Evolutionary conservation across 257 asterid genomes (phyloP), one percentile per base, ranked within the genome.

Genomic region (Nicotiana sylvestris): DNA sequence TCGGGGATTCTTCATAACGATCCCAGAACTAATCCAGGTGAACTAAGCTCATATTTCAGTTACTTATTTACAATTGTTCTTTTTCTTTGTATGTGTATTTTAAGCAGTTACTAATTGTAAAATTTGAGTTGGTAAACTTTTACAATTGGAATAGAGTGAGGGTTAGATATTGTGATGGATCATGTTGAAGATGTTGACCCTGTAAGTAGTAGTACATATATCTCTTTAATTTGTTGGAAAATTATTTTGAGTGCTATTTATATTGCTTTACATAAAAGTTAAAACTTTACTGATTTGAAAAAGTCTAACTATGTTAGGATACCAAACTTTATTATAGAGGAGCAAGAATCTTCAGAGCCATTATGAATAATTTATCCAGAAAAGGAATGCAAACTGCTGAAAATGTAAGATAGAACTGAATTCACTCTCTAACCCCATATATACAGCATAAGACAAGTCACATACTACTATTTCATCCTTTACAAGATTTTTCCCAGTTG

Each of bases 121-220:
- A 61, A 1, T 84, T 78, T 32, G 51, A 30, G 67, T 58, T 60
- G 68, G 76, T 83, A 88, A 89, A 94, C 85, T 94, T 94, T 84
- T 94, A 94, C 78, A 87, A 91, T 11, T 94, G 98, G 98, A 94
- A 94, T 55, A 86, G 91, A 72, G 81, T 94, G 66, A 89, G 86
- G 86, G 91, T 94, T 76, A 88, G 94, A 85, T 94, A 94, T 51
- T 93, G 97, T 60, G 98, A 94, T 69, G 98, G 98, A 46, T 87
- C 96, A 94, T 66, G 70, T 87, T 12, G 30, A 29, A 29, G 91
- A 89, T 18, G 97, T 93, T 6, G 82, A 94, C 87, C 94, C 91
- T 32, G 98, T 94, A 84, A 91, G 96, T 82, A 25, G 33, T 61
- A 21, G 30, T 29, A 29, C 30, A 29, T 29, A 29, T 29, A 29